These are phyloP conservation scores for Heterobasidion occidentale DNA, from an alignment of 1,284 basidiomycete genomes.

Conservation along the genomic window DNA sequence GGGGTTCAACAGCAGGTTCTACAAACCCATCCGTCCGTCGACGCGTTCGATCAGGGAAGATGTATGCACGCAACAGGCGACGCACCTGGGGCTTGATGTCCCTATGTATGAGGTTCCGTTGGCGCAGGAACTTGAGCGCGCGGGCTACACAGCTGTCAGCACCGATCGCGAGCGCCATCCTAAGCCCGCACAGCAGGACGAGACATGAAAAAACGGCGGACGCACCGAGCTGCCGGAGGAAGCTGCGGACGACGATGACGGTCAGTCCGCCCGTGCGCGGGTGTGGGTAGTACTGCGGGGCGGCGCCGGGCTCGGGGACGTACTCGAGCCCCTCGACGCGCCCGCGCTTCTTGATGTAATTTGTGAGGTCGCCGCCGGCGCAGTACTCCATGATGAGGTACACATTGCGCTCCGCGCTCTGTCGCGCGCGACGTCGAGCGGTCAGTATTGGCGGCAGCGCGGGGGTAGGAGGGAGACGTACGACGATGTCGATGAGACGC, in stretches of 20 bases:
- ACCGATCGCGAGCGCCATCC: background rate
- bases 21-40: background rate
- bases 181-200: slow-evolving; percentile 1
- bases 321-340: slow-evolving; percentile 83
- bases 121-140: slow-evolving; percentile 88
- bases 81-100: slow-evolving; percentile 87
- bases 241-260: slow-evolving; percentile 87
- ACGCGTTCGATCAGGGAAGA: slow-evolving; percentile 28
- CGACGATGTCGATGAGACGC: slow-evolving; percentile 84
- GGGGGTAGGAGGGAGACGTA: background rate
- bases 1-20: slow-evolving; percentile 85
- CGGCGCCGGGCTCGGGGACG: slow-evolving; percentile 53
- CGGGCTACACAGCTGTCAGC: slow-evolving; percentile 46
- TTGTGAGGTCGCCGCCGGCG: slow-evolving; percentile 89
- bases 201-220: slow-evolving; percentile 7
- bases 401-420: slow-evolving; percentile 91
- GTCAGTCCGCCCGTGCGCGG: slow-evolving; percentile 87
- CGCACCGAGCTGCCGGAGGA: slow-evolving; percentile 86
- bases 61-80: slow-evolving; percentile 1
- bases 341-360: slow-evolving; percentile 94
- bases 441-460: background rate
- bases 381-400: slow-evolving; percentile 99
- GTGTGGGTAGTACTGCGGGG: slow-evolving; percentile 83
- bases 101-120: slow-evolving; percentile 88
- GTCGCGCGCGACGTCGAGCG: slow-evolving; percentile 4